Conservation (phyloP, 352 stramenopile genomes). For the Hyphochytrium catenoides region DNA sequence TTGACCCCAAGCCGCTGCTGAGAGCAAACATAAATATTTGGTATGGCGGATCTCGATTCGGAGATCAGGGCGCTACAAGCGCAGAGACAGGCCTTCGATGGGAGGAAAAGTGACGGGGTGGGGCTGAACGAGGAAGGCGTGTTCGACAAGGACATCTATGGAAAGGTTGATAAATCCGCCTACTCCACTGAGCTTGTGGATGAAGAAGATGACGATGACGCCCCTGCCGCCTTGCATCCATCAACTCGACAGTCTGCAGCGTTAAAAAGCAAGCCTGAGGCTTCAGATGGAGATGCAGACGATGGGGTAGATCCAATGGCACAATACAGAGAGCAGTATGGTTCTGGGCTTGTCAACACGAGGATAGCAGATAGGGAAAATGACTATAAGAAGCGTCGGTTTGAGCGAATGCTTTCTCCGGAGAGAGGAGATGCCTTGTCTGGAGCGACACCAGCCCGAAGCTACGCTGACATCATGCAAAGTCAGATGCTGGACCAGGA, state of each 20-base stretch:
- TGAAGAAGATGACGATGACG: conserved; percentile 21
- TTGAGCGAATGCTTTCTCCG: conserved; percentile 61
- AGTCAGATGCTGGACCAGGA: conserved; percentile 60
- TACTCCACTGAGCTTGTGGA: conserved; percentile 29
- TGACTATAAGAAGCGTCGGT: conserved; percentile 59
- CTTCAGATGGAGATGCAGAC: conserved; percentile 29
- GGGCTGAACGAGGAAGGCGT: too few species aligned
- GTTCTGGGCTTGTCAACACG: conserved; percentile 75
- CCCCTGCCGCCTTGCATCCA: conserved; percentile 14
- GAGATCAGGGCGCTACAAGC: too few species aligned
- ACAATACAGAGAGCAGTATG: conserved; percentile 32
- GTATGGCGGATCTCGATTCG: too few species aligned
- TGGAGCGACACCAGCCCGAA: conserved; percentile 50
- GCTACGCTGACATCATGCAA: conserved; percentile 62
- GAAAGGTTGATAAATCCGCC: conserved; percentile 19
- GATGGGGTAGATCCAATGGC: conserved; percentile 70
- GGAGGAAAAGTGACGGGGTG: too few species aligned
- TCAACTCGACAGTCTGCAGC: conserved; percentile 11
- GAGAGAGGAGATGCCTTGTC: conserved; percentile 72
- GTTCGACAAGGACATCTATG: conserved; percentile 56
- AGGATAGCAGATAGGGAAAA: conserved; percentile 79
- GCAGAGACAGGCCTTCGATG: too few species aligned
- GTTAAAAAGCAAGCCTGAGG: not conserved
- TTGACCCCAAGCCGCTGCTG: too few species aligned
- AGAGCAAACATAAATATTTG: too few species aligned